Conservation (phyloP, 176 grass and related monocot genomes). For the Poa annua region DNA sequence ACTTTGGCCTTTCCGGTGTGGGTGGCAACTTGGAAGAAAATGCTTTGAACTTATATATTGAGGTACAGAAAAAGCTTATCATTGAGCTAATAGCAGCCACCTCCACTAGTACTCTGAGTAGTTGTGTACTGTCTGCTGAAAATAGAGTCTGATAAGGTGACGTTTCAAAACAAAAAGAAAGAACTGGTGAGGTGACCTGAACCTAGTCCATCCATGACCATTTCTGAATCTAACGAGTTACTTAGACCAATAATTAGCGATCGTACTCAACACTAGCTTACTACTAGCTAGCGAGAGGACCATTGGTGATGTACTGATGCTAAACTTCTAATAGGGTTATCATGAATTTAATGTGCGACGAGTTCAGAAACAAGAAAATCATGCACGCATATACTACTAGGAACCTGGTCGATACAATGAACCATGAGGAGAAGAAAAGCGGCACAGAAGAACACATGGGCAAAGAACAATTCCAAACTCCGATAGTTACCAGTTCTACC, state of each 20-base stretch:
- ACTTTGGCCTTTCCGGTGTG: slow-evolving; percentile 4
- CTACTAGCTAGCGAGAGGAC: slow-evolving; percentile 23
- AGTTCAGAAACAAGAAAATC: too few species aligned
- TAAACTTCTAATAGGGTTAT: neutral
- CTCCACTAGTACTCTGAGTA: slow-evolving; percentile 27
- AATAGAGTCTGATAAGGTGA: slow-evolving; percentile 41
- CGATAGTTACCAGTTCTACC: too few species aligned
- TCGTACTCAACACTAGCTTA: neutral
- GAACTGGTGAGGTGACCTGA: too few species aligned
- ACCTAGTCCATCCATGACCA: neutral
- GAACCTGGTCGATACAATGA: neutral
- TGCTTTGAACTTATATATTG: slow-evolving; percentile 17
- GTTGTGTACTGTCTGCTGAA: slow-evolving; percentile 26
- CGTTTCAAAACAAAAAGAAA: too few species aligned
- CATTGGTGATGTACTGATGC: neutral
- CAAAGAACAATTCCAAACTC: neutral
- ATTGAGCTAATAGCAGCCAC: slow-evolving; percentile 46
- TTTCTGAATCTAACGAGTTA: slow-evolving; percentile 24
- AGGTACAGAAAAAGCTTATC: neutral
- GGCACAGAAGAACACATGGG: neutral
- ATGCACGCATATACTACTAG: neutral
- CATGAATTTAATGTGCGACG: too few species aligned
- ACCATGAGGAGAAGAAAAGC: neutral
- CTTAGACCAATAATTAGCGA: slow-evolving; percentile 34
- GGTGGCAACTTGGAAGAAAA: slow-evolving; percentile 23